These are phyloP conservation scores for Penicillium crustosum DNA, from an alignment of 2,329 filamentous ascomycete species.

Conservation along the genomic window DNA sequence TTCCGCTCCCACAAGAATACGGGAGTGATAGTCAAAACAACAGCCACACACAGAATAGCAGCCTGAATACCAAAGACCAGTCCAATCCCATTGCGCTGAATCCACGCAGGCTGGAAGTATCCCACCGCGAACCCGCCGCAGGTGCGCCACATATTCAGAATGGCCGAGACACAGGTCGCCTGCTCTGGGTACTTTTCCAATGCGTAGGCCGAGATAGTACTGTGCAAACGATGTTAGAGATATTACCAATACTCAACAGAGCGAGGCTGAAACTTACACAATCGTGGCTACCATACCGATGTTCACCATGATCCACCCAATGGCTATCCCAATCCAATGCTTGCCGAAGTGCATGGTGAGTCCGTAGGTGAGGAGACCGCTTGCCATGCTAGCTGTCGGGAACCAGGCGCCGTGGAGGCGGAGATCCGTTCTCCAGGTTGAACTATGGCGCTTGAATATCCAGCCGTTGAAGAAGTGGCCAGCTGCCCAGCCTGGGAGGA, in stretches of 20 bases:
- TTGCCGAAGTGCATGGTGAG: conserved; percentile 36
- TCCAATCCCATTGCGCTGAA: conserved; percentile 31
- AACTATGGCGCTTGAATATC: conserved; percentile 28
- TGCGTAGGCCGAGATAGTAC: conserved; percentile 38
- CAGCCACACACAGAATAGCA: conserved; percentile 28
- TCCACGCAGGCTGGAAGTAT: conserved; percentile 42
- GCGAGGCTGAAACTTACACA: conserved; percentile 26
- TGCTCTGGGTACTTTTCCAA: conserved; percentile 40
- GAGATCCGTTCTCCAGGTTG: conserved; percentile 33
- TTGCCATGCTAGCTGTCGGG: conserved; percentile 32
- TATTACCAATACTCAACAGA: neutral
- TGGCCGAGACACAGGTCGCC: conserved; percentile 36
- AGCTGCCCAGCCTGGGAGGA: conserved; percentile 29
- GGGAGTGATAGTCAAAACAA: conserved; percentile 31
- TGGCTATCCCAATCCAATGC: conserved; percentile 39
- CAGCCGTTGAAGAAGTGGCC: conserved; percentile 40
- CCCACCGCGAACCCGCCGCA: conserved; percentile 41
- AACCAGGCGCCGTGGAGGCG: conserved; percentile 40
- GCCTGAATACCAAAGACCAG: conserved; percentile 39
- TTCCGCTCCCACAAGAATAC: conserved; percentile 18
- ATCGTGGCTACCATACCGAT: conserved; percentile 38
- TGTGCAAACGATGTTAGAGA: conserved; percentile 8
- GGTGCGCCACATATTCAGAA: conserved; percentile 43
- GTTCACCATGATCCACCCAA: conserved; percentile 42
- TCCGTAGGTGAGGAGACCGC: conserved; percentile 37